Evolutionary conservation across 805 yeast genomes (phyloP).

Genomic region (Hermanozyma aechmeae): DNA sequence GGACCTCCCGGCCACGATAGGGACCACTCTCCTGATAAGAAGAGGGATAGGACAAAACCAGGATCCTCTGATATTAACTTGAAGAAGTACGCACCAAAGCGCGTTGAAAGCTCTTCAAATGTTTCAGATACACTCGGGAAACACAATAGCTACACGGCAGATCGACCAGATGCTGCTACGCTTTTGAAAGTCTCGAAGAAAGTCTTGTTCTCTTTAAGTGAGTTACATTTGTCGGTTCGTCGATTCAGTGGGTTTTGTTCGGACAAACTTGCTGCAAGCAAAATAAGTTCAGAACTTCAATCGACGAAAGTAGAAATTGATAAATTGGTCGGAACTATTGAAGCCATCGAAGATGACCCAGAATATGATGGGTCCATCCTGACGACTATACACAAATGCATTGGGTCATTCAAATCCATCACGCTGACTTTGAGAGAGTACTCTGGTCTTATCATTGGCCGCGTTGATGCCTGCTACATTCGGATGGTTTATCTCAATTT

Average conservation of each 20-base stretch:
- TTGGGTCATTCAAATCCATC: constrained; percentile 42
- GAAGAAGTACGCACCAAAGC: too few species aligned
- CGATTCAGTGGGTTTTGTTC: constrained; percentile 49
- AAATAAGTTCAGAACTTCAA: constrained; percentile 42
- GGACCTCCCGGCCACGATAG: too few species aligned
- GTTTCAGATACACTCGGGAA: too few species aligned
- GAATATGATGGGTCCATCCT: constrained; percentile 18
- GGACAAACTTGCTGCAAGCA: constrained; percentile 45
- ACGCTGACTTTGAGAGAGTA: constrained; percentile 40
- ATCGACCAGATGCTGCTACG: constrained; percentile 3
- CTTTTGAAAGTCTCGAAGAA: constrained; percentile 47
- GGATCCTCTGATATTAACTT: too few species aligned
- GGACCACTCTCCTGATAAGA: too few species aligned
- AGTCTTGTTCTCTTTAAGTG: constrained; percentile 52
- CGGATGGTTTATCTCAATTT: constrained; percentile 21
- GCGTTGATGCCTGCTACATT: constrained; percentile 54
- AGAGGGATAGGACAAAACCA: too few species aligned
- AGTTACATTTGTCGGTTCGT: constrained; percentile 51
- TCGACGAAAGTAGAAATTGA: constrained; percentile 48
- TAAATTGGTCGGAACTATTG: constrained; percentile 47
- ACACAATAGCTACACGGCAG: too few species aligned
- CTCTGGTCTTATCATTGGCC: constrained; percentile 39
- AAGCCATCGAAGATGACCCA: constrained; percentile 37
- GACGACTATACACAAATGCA: constrained; percentile 22
- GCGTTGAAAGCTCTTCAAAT: too few species aligned